Conservation (phyloP, 371 early-diverging fungal species). For the Rhizomucor pusillus region DNA sequence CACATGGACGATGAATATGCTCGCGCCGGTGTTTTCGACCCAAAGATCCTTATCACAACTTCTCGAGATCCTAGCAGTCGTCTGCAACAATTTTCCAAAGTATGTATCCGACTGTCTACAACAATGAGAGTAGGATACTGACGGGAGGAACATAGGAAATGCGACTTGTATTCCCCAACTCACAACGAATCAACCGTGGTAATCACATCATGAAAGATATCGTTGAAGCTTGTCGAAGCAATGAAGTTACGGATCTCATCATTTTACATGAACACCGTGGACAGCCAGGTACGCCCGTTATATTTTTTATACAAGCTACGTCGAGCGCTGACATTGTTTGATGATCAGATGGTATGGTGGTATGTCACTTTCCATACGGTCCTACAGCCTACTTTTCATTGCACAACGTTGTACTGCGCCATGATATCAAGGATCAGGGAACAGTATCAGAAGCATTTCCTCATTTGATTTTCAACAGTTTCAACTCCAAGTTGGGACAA, state of each 20-base stretch:
- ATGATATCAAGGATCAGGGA: conserved; percentile 95
- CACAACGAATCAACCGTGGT: conserved; percentile 98
- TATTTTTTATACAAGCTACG: no score
- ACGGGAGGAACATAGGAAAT: conserved; percentile 67
- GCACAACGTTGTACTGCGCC: conserved; percentile 96
- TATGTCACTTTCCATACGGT: conserved; percentile 98
- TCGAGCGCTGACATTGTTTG: no score
- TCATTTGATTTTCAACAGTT: conserved; percentile 94
- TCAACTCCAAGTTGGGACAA: conserved; percentile 84
- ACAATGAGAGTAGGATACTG: no score
- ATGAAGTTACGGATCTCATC: conserved; percentile 96
- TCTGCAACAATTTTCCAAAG: conserved; percentile 94
- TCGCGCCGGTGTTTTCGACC: conserved; percentile 88
- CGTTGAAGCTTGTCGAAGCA: conserved; percentile 91
- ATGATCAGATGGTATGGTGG: conserved; percentile 91
- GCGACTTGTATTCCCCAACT: conserved; percentile 95
- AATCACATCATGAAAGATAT: conserved; percentile 95
- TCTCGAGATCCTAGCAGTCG: conserved; percentile 95
- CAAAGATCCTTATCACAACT: conserved; percentile 97
- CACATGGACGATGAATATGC: conserved; percentile 98
- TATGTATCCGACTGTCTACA: conserved; percentile 9
- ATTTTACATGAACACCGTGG: conserved; percentile 98
- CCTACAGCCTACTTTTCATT: conserved; percentile 98
- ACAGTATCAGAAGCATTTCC: conserved; percentile 96
- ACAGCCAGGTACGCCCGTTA: conserved; percentile 70